These are phyloP conservation scores for Rubus parviflorus DNA, from an alignment of 306 rosid species.

Conservation along the genomic window DNA sequence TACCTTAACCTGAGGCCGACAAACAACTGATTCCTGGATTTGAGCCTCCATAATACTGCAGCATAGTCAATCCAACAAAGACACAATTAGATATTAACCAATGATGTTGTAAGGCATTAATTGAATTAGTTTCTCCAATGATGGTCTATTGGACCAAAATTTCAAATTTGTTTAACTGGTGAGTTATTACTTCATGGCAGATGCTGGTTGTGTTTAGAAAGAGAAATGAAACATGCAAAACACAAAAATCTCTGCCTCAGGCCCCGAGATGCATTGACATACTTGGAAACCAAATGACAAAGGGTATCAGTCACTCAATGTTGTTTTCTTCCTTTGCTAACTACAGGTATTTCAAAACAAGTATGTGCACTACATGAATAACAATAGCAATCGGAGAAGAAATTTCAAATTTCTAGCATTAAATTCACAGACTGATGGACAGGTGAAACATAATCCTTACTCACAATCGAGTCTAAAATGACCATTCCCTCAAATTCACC, in stretches of 20 bases:
- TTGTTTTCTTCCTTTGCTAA: neutral
- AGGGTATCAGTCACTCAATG: no score
- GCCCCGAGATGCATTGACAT: neutral
- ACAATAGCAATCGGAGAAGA: neutral
- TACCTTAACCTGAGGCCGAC: slow-evolving; percentile 46
- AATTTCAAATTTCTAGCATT: neutral
- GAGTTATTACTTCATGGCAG: neutral
- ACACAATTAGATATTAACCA: neutral
- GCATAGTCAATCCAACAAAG: slow-evolving; percentile 3
- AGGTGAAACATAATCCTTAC: neutral
- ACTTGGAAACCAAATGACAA: no score
- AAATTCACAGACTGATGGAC: neutral
- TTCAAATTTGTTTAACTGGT: neutral
- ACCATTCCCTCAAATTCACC: neutral
- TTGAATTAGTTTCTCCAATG: neutral
- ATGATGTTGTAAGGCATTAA: neutral
- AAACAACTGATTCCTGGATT: slow-evolving; percentile 32
- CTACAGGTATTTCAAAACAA: neutral
- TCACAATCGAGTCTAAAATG: neutral
- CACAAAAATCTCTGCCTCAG: neutral
- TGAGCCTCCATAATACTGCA: slow-evolving; percentile 48
- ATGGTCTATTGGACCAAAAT: neutral
- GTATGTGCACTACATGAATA: neutral
- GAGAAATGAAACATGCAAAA: neutral
- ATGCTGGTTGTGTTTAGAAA: neutral